phyloP scores from a whole-genome alignment of 805 yeast genomes.

The Saccharomycopsis sp. region DNA sequence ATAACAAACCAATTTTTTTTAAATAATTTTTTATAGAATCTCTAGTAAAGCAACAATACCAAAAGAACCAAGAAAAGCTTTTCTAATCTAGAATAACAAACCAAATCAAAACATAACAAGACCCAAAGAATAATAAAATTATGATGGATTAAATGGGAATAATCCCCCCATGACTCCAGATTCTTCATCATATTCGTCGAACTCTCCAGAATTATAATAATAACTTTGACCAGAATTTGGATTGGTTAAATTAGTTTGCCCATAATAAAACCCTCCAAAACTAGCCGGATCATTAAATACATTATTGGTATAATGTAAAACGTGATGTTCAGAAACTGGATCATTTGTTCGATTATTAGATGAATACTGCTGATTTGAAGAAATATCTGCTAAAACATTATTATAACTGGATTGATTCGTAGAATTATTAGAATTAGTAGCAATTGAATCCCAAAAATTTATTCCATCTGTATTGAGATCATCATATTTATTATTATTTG shows the following conservation, averaged over 20 bases:
- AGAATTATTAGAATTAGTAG: too few relatives aligned
- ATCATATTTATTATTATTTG: neutral
- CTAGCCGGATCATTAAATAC: slow-evolving; percentile 8
- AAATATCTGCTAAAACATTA: too few relatives aligned
- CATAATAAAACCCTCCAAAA: neutral
- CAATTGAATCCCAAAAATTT: slow-evolving; percentile 18
- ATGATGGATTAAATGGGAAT: neutral
- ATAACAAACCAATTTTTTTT: too few relatives aligned
- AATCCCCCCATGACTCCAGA: neutral
- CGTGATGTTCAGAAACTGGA: slow-evolving; percentile 48
- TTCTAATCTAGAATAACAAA: too few relatives aligned
- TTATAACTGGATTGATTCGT: too few relatives aligned
- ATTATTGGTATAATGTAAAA: slow-evolving; percentile 29
- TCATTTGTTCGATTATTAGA: neutral
- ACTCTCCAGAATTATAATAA: neutral
- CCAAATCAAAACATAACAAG: too few relatives aligned
- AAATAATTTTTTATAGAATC: too few relatives aligned
- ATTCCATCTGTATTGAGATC: slow-evolving; percentile 13
- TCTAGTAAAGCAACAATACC: neutral
- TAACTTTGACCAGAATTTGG: neutral
- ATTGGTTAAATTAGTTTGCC: neutral
- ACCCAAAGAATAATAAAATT: neutral
- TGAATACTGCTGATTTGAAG: too few relatives aligned
- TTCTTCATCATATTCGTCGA: neutral
- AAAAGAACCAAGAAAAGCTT: neutral